Evolutionary conservation across 495 filamentous ascomycete genomes (phyloP), one percentile per base, ranked within the genome.

Genomic region (Coniosporium apollinis): DNA sequence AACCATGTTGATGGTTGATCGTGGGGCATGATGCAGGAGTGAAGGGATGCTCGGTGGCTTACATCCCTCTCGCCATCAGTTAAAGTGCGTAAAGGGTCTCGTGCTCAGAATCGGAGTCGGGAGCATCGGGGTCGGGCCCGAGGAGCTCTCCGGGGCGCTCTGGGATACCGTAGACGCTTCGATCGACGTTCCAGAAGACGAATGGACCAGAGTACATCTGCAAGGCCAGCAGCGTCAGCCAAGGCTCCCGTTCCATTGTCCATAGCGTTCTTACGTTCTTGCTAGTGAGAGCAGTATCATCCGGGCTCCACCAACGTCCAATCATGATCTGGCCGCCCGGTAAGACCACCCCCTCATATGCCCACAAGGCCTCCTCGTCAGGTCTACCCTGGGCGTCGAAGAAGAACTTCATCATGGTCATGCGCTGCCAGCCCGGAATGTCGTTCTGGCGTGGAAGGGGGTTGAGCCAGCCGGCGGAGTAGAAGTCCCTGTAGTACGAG

Each of bases 271-370:
- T n/a, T n/a, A n/a, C n/a, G n/a, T n/a, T n/a, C n/a, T n/a, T n/a
- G n/a, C n/a, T n/a, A n/a, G n/a, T n/a, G n/a, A n/a, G n/a, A n/a
- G n/a, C n/a, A n/a, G n/a, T n/a, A 19, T 47, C 41, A 4, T 36
- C 26, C 7, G 43, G 39, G 11, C 33, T 28, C 53, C 51, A 55
- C 57, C 57, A 60, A 1, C 57, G 45, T 3, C 57, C 55, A 10
- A 60, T n/a, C 10, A 58, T 51, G 9, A 60, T 49, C 34, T 52
- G 22, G 0, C 54, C 55, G 4, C 57, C 57, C 0, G 57, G 57
- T 15, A 60, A 33, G 15, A 60, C 57, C 2, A 59, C 52, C n/a
- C 56, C 57, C 42, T 60, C 57, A 38, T 57, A 56, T 3, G 49
- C 54, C 54, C 53, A 58, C 11, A 58, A 36, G 22, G 42, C 28